Base-by-base conservation (phyloP, 1,284 basidiomycete species). In the Binderoboletus segoi region DNA sequence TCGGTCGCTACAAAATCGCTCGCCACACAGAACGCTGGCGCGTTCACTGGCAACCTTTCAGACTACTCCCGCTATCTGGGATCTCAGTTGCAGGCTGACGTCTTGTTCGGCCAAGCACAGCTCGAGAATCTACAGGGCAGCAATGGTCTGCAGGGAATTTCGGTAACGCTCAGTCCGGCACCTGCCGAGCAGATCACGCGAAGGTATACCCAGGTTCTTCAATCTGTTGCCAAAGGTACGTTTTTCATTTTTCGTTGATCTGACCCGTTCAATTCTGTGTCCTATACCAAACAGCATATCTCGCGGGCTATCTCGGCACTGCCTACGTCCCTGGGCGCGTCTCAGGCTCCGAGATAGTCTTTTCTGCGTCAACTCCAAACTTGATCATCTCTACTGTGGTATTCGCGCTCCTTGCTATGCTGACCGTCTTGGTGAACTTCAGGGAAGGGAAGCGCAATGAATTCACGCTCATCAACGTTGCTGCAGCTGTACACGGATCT, bases 271-370 rank as follows among this genome's bases (percentile, higher is more conserved):
- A 23, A 57, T 20, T 24, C 5, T 1, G 30, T 1, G 15, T 23
- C 6, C 18, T 38, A 8, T 21, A 23, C 7, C 15, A 4, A 13
- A 18, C n/a, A 65, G 63, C 56, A 8, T 67, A 64, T 32, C 53
- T 68, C 3, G 48, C 42, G 5, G 58, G 66, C 24, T 59, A 58
- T 35, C 56, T 67, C 5, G 62, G 66, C 11, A 63, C 56, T 0
- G 64, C 63, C 4, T 69, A 65, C 24, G 65, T 68, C 16, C 67
- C 69, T 1, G 69, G 66, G 28, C 66, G 69, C 4, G 37, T 69
- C 21, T 64, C 69, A 1, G 33, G 12, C 8, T 49, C 59, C 2
- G 51, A 67, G 18, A 26, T 70, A 30, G 46, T 69, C 30, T 69
- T 69, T 37, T 57, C 60, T 13, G 52, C 66, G 3, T 69, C 69